Evolutionary conservation across 306 rosid species (phyloP), one percentile per base, ranked within the genome.

Genomic region (Macrotyloma uniflorum): DNA sequence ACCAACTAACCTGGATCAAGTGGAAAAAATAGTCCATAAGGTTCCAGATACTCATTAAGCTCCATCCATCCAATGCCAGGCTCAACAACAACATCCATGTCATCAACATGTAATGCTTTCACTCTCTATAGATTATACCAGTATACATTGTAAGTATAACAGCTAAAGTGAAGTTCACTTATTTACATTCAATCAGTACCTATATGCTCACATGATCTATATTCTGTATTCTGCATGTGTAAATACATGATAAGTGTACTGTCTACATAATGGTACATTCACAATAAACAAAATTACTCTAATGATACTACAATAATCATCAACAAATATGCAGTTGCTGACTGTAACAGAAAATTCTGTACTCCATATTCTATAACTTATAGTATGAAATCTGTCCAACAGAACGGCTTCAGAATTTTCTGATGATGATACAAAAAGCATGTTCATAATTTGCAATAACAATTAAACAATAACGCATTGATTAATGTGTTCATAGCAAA

Each of bases 41-140:
- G 97, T 87, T 90, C 97, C 84, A 94, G 78, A 83, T 89, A 92
- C 83, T 94, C 97, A 78, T 94, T 94, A 83, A 94, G 98, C 87
- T 94, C 98, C 85, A 92, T 90, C 97, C 97, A 94, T 76, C 98
- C 97, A 78, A 94, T 86, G 75, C 98, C 98, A 86, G 98, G 98
- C 86, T 94, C 98, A 82, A 94, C 97, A 72, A 88, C 83, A 49
- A 90, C 97, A 74, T 94, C 98, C 98, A 94, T 94, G 86, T 94
- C 98, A 77, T 87, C 85, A 80, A 90, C 86, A 79, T 94, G 98
- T 42, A 94, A 83, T 63, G 89, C 92, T 87, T 94, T 94, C 74
- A 94, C 89, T 55, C 38, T 75, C 98, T 92, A 73, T 45, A 79
- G 80, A 76, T 79, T 49, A 46, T 83, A 80, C 51, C 67, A 62